Evolutionary conservation across 129 eudicot species (phyloP), one percentile per base, ranked within the genome.

Genomic region (Flaveria trinervia): DNA sequence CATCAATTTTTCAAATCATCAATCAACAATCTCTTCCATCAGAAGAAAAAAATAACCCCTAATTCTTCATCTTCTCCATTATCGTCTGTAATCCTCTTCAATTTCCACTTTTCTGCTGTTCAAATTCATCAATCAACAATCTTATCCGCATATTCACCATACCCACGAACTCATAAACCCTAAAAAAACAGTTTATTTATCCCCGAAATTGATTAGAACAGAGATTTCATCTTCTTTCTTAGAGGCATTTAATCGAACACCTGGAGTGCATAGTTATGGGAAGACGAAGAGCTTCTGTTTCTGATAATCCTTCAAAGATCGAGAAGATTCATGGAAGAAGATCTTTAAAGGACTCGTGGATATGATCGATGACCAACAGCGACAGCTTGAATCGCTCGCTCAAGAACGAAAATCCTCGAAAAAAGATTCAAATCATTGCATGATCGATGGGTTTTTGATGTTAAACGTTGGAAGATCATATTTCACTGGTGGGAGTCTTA

Each of bases 341-440:
- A 72, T 92, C 70, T 89, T 89, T 65, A 80, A 84, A 12, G 76
- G 85, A 44, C 82, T 92, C 8, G 84, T 85, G 10, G 75, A 72
- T 12, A 26, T 89, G 87, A 23, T 85, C 7, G 65, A 79, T 23
- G 79, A 36, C 4, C 92, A 82, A 70, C 86, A 86, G 54, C 5
- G 74, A n/a, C 85, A 85, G 72, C 84, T 87, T 18, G 73, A 85
- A 9, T 80, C 85, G 30, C 70, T 83, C 4, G 69, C 46, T 14
- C 49, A 60, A 15, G 88, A 88, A 43, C 79, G 93, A 26, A 81
- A 72, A 33, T 41, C 77, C 87, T 89, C 18, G 81, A 80, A 75
- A 85, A 88, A 26, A 80, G 80, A 51, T 61, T 89, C 22, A 50
- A 77, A 61, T 71, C 74, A 2, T 83, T 67, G 65, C 71, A 79